A percentile compares a stretch with the other conserved stretches of the same genome.
These are phyloP conservation scores for Penicillium sp. DNA, from an alignment of 2,329 filamentous ascomycete genomes.

Conservation along the genomic window DNA sequence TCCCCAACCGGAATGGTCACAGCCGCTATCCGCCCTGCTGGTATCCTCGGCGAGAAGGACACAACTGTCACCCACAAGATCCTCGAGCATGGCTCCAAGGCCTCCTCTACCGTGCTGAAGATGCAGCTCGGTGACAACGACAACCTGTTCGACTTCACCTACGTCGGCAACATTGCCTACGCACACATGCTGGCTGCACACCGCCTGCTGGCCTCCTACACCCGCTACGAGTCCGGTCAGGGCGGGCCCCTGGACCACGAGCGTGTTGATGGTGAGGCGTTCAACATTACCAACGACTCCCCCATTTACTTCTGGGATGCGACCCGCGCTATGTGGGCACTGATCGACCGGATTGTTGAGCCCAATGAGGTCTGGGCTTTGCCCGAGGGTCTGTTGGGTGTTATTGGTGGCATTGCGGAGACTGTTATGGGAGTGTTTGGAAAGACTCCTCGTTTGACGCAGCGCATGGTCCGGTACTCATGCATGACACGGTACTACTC, in stretches of 20 bases:
- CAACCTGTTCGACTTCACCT: constrained; percentile 71
- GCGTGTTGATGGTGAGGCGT: constrained; percentile 78
- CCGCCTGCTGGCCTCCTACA: constrained; percentile 65
- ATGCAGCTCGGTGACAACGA: constrained; percentile 77
- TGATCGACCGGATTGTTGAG: constrained; percentile 46
- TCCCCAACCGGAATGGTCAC: constrained; percentile 65
- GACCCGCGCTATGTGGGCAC: constrained; percentile 72
- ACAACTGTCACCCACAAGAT: constrained; percentile 72
- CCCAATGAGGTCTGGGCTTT: constrained; percentile 44
- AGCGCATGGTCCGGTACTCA: constrained; percentile 47
- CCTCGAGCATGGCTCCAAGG: constrained; percentile 66
- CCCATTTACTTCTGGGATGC: constrained; percentile 93
- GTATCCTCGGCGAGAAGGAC: constrained; percentile 91
- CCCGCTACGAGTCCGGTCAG: constrained; percentile 43
- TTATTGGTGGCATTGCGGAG: constrained; percentile 46
- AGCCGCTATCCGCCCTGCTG: constrained; percentile 78
- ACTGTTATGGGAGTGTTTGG: constrained; percentile 44
- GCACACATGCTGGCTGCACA: constrained; percentile 79
- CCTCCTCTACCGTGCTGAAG: constrained; percentile 61
- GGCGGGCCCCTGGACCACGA: constrained; percentile 69
- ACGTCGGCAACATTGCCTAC: constrained; percentile 69
- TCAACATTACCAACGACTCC: constrained; percentile 86
- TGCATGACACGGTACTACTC: constrained; percentile 52
- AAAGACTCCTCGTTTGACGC: constrained; percentile 47
- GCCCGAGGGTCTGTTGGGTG: constrained; percentile 40